Evolutionary conservation across 208 protist genomes (phyloP), one percentile per base, ranked within the genome.

Genomic region (Naegleria lovaniensis): DNA sequence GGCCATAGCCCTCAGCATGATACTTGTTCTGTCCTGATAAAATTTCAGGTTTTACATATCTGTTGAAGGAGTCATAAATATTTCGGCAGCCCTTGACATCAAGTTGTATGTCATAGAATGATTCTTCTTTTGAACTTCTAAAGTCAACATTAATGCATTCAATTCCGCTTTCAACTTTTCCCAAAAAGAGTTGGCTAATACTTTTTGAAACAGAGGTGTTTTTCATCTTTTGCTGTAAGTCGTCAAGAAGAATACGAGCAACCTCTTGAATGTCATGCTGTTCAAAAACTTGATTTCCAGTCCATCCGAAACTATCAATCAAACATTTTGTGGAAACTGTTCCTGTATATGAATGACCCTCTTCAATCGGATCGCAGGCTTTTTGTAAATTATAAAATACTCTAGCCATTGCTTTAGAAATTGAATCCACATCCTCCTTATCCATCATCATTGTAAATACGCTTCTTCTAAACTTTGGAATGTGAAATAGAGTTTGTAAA

Each of bases 261-360:
- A 97, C 94, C 92, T 98, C 96, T 91, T 97, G 96, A 87, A 97
- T 96, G 92, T 97, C 97, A 90, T 98, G 97, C 92, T 98, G 97
- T 76, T 95, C 93, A 90, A 97, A 98, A 90, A 95, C 95, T 59
- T 95, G 93, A 9, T 96, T 92, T 0, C 93, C 92, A 0, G 90
- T 91, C 97, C 97, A 98, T 13, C 96, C 97, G 93, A 98, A 98
- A 83, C 95, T 93, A 36, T 94, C 90, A 15, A 96, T 98, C 79
- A 98, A 93, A 43, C 94, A 92, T 76, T 93, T 95, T 40, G 96
- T 97, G 40, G 92, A 92, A 5, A 93, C 95, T 22, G 95, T 29
- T 36, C 29, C 29, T 36, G 16, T 13, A 36, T 36, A 36, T 79
- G 67, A 36, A 29, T 67, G 11, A 4, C 55, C 55, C 11, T 67